Evolutionary conservation across 129 eudicot genomes (phyloP), one percentile per base, ranked within the genome.

Genomic region (Deinandra increscens): DNA sequence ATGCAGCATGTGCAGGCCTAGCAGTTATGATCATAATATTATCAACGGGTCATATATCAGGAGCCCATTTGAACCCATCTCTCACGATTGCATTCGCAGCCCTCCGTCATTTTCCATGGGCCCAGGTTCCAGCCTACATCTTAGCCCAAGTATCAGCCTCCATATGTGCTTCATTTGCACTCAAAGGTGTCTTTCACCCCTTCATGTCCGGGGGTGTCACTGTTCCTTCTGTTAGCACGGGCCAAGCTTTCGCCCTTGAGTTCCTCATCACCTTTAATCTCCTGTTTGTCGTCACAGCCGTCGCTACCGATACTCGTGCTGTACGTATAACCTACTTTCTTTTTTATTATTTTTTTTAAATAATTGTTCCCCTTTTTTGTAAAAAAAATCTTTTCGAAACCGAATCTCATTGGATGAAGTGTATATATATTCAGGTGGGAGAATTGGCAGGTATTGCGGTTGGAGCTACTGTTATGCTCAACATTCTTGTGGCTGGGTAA

Each of bases 261-360:
- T 88, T 88, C 75, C 74, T 91, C 69, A 84, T 84, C 7, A 86
- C 97, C 17, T 91, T 91, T 39, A 80, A 83, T 68, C 94, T 91
- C 64, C 80, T 91, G 19, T 91, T 91, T 56, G 97, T 91, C 14
- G 86, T 88, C 12, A 88, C 96, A 10, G 98, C 96, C 4, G 98
- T 91, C 6, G 98, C 98, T 17, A 91, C 98, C 1, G 98, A 91
- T 39, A 81, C 91, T n/a, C 88, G 94, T 0, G 98, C 98, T 23
- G 96, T 91, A 86, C 31, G 82, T 71, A 31, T 19, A n/a, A 41
- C 20, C 11, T 37, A 38, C 29, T 39, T 1, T 17, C 20, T 22
- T n/a, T n/a, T n/a, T n/a, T n/a, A n/a, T n/a, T n/a, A n/a, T n/a
- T n/a, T n/a, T n/a, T n/a, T n/a, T n/a, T n/a, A n/a, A n/a, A n/a